These are phyloP conservation scores for Clarireedia paspali DNA, from an alignment of 2,329 filamentous ascomycete genomes.

Conservation along the genomic window DNA sequence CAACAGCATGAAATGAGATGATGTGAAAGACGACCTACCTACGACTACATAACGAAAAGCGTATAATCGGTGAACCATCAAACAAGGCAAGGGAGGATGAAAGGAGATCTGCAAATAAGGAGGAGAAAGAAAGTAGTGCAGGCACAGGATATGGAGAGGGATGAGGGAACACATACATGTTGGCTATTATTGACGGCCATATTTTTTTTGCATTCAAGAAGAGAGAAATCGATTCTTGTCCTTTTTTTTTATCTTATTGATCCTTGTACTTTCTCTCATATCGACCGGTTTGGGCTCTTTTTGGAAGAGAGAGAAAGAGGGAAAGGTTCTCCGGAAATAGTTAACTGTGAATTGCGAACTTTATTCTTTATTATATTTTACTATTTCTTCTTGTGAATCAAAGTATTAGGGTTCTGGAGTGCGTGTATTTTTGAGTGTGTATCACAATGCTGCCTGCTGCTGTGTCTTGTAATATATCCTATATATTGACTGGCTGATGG, in stretches of 20 bases:
- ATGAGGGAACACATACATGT: background rate
- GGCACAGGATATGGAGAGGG: slow-evolving; percentile 10
- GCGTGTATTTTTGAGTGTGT: no score
- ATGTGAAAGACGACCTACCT: slow-evolving; percentile 26
- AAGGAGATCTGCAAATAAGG: slow-evolving; percentile 3
- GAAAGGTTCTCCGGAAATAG: slow-evolving; percentile 2
- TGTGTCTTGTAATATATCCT: background rate
- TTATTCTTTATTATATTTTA: background rate
- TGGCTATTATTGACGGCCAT: background rate
- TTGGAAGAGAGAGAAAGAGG: background rate
- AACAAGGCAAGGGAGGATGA: slow-evolving; percentile 2
- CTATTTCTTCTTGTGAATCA: slow-evolving; percentile 8
- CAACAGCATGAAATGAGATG: slow-evolving; percentile 1
- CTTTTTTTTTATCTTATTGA: background rate
- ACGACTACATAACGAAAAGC: slow-evolving; percentile 26
- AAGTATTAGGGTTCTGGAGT: slow-evolving; percentile 3
- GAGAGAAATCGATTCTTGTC: background rate
- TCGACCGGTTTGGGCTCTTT: background rate
- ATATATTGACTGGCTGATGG: background rate
- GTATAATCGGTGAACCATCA: slow-evolving; percentile 11
- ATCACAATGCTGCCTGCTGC: no score
- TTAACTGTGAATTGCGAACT: slow-evolving; percentile 11
- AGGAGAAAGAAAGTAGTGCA: slow-evolving; percentile 6
- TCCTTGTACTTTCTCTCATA: background rate
- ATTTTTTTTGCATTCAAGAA: background rate